A percentile compares a stretch with the other conserved stretches of the same genome.
phyloP scores from a whole-genome alignment of 208 protist species.

The Crithidia expoeki region DNA sequence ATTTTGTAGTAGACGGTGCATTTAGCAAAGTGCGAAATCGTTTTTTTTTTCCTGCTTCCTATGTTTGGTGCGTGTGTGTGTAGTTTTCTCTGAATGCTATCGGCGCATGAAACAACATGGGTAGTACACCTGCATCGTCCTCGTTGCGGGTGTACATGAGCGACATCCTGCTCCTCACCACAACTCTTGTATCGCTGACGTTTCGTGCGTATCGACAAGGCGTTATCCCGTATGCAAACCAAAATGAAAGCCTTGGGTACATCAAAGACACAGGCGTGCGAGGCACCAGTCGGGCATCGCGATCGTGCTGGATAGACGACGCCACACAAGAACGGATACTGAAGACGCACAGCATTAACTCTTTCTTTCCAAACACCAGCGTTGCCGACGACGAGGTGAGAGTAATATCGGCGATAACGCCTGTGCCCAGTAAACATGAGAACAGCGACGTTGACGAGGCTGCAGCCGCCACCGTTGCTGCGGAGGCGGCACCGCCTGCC shows the following conservation, averaged over 20 bases:
- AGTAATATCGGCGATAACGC: neutral
- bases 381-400: neutral
- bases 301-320: neutral
- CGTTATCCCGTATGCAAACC: neutral
- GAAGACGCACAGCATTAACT: neutral
- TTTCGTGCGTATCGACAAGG: conserved; percentile 17
- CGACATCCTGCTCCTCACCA: conserved; percentile 17
- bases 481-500: neutral
- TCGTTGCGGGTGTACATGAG: conserved; percentile 4
- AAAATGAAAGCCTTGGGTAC: neutral
- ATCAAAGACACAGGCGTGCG: neutral
- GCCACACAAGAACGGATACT: neutral
- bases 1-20: no score
- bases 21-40: no score
- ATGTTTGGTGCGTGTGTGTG: neutral
- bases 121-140: neutral
- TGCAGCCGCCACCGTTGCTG: no score
- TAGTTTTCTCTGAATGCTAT: neutral
- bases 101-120: neutral
- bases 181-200: conserved; percentile 19
- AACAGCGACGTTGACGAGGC: conserved; percentile 5
- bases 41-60: no score
- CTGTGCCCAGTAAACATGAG: neutral
- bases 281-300: neutral
- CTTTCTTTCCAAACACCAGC: neutral